Evolutionary conservation across 345 rosid genomes (phyloP), one percentile per base, ranked within the genome.

Genomic region (Gossypium anomalum): DNA sequence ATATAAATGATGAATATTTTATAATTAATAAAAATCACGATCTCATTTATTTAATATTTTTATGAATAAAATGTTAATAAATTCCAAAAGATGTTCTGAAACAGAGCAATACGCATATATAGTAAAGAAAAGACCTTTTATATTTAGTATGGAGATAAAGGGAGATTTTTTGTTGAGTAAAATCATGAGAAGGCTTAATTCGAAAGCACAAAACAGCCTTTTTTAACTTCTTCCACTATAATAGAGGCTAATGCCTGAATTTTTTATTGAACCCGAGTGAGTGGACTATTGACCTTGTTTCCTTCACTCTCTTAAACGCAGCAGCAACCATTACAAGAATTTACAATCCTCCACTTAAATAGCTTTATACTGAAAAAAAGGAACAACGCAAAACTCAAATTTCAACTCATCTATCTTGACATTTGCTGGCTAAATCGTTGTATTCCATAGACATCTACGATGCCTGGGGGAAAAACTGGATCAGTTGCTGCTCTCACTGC

Each of bases 401-500:
- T 45, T 67, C 38, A 67, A 34, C 23, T 70, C 25, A 72, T 82
- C 72, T 80, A 89, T 79, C 80, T 83, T 2, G 75, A 70, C 23
- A 19, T 75, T 29, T 75, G 57, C 56, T 61, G 75, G 81, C 75
- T 55, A 19, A 78, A 84, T 51, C 81, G 86, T 72, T 81, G 82
- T 77, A 88, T 86, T 59, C 58, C 76, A 58, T 85, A 86, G 9
- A 84, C 88, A 49, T 88, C 94, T 2, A 90, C n/a, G 47, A 88
- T 56, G 48, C 89, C 88, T 29, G 89, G 81, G 20, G 86, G 82
- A 23, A 84, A 85, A 12, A 73, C 78, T 0, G 83, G 80, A 78
- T 88, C 88, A 2, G 64, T 79, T 43, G 90, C 94, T 27, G 89
- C 90, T 60, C 77, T 82, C 1, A 86, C 89, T 16, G 92, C 90